Evolutionary conservation across 768 basidiomycete genomes (phyloP), one percentile per base, ranked within the genome.

Genomic region (Mycena venus): DNA sequence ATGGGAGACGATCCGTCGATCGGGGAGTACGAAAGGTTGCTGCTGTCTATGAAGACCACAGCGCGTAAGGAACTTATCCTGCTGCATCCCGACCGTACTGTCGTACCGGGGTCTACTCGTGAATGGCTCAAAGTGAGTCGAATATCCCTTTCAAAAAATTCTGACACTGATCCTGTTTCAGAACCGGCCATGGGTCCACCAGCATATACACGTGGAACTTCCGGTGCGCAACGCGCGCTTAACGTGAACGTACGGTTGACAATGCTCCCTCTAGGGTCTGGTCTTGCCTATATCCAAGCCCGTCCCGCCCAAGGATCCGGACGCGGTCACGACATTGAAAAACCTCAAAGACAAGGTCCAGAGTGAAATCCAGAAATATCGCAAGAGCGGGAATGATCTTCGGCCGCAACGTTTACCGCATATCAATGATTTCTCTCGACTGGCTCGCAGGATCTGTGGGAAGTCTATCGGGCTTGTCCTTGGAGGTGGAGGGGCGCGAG

Each of bases 61-160:
- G 98, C 98, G n/a, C 87, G 98, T 67, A 99, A 99, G 83, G 98
- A 99, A 81, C 90, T 99, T 31, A 93, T 99, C 6, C 87, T 99
- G 6, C 87, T 99, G 12, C 98, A 99, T 79, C 93, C 97, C 3
- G 96, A 98, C 80, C 92, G 97, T 44, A 93, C 92, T 25, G 95
- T 99, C 4, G 85, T 90, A 11, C 93, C 97, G 4, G 98, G 98
- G 3, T 97, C 95, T 11, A 99, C 98, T 42, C 90, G 98, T 49
- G 94, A 95, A 82, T 99, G 98, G 98, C 88, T 99, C 63, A 96
- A 96, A 89, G 96, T 95, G 69, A 38, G 83, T 79, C 17, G 66
- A n/a, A 34, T 21, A 32, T 42, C 32, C n/a, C 23, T 9, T 38
- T 12, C 15, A 19, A 51, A 62, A 32, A 73, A 55, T 34, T 38